phyloP scores from a whole-genome alignment of 192 early-diverging fungal species.

The Coemansia sp. region DNA sequence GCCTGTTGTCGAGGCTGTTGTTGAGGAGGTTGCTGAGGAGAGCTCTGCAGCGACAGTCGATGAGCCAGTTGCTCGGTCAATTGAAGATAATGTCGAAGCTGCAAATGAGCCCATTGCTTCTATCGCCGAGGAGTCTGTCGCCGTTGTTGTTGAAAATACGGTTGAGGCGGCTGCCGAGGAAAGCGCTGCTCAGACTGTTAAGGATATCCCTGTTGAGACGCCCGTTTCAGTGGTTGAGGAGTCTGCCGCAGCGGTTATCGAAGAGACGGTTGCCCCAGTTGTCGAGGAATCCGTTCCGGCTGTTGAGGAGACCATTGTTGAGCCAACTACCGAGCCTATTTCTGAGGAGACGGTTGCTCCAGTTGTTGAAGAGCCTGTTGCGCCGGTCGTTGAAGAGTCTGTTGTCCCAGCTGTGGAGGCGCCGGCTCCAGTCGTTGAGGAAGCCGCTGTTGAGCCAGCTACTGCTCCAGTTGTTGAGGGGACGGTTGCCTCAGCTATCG shows the following conservation, averaged over 20 bases:
- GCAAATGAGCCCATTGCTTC: background rate
- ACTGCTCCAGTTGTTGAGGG: conserved; percentile 5
- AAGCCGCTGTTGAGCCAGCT: background rate
- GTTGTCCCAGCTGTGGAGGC: conserved; percentile 1
- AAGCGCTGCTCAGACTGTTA: background rate
- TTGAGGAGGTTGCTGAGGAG: conserved; percentile 10
- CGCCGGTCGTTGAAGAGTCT: background rate
- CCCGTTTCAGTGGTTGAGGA: background rate
- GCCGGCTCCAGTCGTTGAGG: conserved; percentile 4
- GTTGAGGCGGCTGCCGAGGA: background rate
- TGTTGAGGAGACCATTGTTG: conserved; percentile 6
- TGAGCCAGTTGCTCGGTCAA: background rate
- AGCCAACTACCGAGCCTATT: background rate
- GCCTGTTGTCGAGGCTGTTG: conserved; percentile 1
- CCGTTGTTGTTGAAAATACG: background rate
- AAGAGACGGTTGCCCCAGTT: background rate
- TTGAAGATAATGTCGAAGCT: background rate
- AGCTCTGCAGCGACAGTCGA: background rate
- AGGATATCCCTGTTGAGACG: background rate
- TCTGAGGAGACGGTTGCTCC: conserved; percentile 1
- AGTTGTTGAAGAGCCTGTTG: background rate
- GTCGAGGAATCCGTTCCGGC: background rate
- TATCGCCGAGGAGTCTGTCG: background rate
- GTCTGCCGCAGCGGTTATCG: conserved; percentile 6
- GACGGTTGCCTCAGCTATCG: background rate